Base-by-base conservation (phyloP, 1,139 yeast genomes). In the Blastobotrys elegans region DNA sequence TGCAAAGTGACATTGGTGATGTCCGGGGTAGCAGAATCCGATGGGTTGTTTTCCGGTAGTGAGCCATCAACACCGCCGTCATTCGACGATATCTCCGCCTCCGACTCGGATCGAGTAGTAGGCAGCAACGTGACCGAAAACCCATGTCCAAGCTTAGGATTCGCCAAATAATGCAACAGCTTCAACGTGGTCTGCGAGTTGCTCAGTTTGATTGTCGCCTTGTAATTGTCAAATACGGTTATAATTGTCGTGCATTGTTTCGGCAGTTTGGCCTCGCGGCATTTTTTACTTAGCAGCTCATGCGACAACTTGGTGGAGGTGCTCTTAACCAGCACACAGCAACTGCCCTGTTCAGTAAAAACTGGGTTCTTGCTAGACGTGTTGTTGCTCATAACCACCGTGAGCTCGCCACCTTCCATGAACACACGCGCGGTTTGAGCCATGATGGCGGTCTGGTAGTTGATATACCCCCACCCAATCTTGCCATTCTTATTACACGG, bases 391-490 rank as follows among this genome's bases (percentile, higher is more conserved):
- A n/a, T 35, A 17, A 17, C 14, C 7, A 35, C 27, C 18, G 16
- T 16, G 2, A 34, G 4, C 16, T n/a, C 4, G 13, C 18, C 16
- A 2, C 51, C 50, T 22, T 48, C 44, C 16, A 48, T 26, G 35
- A 40, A 42, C 22, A 26, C n/a, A 30, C 33, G 26, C 11, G 54
- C 54, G 16, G 42, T 39, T 6, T 14, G 30, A 1, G 53, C 51
- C 10, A 40, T 37, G 11, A 40, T 18, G 7, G 13, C 32, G 6
- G 21, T 4, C 1, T 32, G 32, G 32, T 42, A 55, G 35, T 53
- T 52, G 37, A 55, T 48, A 39, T 46, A 54, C 26, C 58, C 58
- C 57, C 57, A 55, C 13, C 57, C 57, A 10, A 48, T 41, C 20
- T 45, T 43, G n/a, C 11, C 21, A 18, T 33, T 38, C 8, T 27